phyloP scores from a whole-genome alignment of 2,329 filamentous ascomycete genomes.

The Diplodia sapinea region DNA sequence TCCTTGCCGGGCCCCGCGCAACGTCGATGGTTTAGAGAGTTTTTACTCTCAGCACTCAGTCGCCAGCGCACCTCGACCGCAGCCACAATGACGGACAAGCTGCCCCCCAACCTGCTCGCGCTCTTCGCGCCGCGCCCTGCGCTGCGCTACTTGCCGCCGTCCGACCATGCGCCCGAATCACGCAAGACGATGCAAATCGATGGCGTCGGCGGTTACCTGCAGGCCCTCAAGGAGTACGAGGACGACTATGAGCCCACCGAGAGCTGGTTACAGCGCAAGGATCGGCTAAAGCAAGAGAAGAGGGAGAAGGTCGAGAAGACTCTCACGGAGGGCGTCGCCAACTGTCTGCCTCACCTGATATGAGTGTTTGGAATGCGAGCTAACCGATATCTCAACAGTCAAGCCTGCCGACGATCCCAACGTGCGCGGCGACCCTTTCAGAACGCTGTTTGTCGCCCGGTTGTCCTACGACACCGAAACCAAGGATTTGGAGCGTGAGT shows the following conservation, averaged over 20 bases:
- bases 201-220: slow-evolving; percentile 76
- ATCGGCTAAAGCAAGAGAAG: slow-evolving; percentile 83
- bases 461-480: slow-evolving; percentile 89
- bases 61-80: neutral
- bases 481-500: slow-evolving; percentile 90
- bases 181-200: slow-evolving; percentile 75
- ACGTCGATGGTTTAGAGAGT: neutral
- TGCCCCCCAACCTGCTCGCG: slow-evolving; percentile 88
- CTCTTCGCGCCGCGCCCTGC: slow-evolving; percentile 95
- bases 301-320: slow-evolving; percentile 69
- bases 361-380: neutral
- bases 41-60: neutral
- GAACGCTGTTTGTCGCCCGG: slow-evolving; percentile 89
- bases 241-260: slow-evolving; percentile 82
- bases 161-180: slow-evolving; percentile 82
- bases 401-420: slow-evolving; percentile 85
- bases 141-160: slow-evolving; percentile 83
- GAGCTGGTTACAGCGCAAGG: slow-evolving; percentile 88
- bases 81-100: slow-evolving; percentile 85
- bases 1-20: neutral
- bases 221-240: slow-evolving; percentile 75
- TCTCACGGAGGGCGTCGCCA: slow-evolving; percentile 66
- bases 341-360: slow-evolving; percentile 59
- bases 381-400: slow-evolving; percentile 58
- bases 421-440: slow-evolving; percentile 90